These are phyloP conservation scores for Kodamaea arcana DNA, from an alignment of 1,139 yeast genomes.

Conservation along the genomic window DNA sequence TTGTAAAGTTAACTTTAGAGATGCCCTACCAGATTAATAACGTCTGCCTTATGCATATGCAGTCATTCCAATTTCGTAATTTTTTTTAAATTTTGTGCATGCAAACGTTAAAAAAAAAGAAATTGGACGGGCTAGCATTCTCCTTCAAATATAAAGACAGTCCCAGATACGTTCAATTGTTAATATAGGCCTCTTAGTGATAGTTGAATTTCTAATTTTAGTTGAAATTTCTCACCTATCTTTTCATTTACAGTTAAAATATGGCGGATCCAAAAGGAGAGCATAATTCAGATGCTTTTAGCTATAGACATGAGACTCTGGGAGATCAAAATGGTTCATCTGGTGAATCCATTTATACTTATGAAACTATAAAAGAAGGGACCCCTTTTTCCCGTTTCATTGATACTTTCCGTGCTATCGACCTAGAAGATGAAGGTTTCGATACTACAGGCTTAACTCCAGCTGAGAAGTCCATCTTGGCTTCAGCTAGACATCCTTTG, in stretches of 20 bases:
- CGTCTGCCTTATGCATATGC: too few species aligned
- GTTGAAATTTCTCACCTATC: too few species aligned
- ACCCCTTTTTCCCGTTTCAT: conserved; percentile 20
- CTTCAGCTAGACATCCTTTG: conserved; percentile 23
- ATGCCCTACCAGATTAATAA: too few species aligned
- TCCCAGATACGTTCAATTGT: too few species aligned
- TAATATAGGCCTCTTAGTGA: too few species aligned
- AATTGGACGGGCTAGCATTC: background rate
- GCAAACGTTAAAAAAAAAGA: background rate
- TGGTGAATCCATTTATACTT: conserved; percentile 11
- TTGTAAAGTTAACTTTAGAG: too few species aligned
- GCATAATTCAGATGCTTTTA: conserved; percentile 11
- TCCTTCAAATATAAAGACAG: background rate
- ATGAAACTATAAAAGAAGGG: conserved; percentile 14
- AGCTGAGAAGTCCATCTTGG: conserved; percentile 34
- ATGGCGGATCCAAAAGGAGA: background rate
- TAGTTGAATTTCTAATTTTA: too few species aligned
- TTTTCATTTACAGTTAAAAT: too few species aligned
- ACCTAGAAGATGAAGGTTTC: conserved; percentile 38
- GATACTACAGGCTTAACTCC: conserved; percentile 25
- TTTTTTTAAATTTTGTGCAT: background rate
- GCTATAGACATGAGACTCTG: conserved; percentile 10
- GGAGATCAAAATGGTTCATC: conserved; percentile 7
- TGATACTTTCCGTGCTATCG: conserved; percentile 39
- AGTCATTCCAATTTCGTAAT: background rate